Conservation (phyloP, 2,329 filamentous ascomycete genomes). For the Aspergillus unguis region DNA sequence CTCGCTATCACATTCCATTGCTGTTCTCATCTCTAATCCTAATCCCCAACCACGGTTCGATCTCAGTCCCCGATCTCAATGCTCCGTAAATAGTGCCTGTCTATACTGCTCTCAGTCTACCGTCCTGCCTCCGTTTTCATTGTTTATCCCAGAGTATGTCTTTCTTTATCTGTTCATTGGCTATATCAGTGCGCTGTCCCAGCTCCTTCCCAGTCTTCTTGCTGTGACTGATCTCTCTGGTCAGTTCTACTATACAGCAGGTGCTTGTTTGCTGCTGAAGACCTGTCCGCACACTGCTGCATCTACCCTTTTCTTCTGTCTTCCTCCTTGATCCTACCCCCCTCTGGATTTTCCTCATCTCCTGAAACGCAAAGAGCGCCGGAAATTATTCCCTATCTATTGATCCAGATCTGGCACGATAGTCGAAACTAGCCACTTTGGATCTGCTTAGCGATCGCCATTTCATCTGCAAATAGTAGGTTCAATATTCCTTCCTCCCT, state of each 20-base stretch:
- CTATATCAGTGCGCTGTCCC: constrained; percentile 13
- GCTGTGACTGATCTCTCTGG: constrained; percentile 1
- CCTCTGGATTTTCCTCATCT: not conserved
- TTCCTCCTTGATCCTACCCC: constrained; percentile 7
- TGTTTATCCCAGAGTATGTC: constrained; percentile 3
- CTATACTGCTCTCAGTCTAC: not conserved
- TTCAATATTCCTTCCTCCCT: not conserved
- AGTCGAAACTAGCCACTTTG: not conserved
- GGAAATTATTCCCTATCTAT: too few relatives aligned
- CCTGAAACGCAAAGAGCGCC: not conserved
- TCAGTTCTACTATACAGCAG: not conserved
- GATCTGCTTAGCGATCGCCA: constrained; percentile 16
- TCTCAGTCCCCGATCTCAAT: not conserved
- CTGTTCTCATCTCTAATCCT: constrained; percentile 4
- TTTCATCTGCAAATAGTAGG: constrained; percentile 15
- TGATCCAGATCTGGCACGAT: too few relatives aligned
- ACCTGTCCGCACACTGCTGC: constrained; percentile 4
- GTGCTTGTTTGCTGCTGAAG: constrained; percentile 14
- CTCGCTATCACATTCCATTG: constrained; percentile 1
- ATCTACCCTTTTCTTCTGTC: constrained; percentile 10
- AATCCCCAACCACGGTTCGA: not conserved
- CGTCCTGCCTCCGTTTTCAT: constrained; percentile 4
- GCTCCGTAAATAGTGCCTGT: not conserved
- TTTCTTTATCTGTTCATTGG: constrained; percentile 13
- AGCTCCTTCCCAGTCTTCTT: constrained; percentile 4